Percentiles rank a stretch among this genome's conserved stretches.
Conservation (phyloP, 805 yeast species). For the Alloascoidea hylecoeti region DNA sequence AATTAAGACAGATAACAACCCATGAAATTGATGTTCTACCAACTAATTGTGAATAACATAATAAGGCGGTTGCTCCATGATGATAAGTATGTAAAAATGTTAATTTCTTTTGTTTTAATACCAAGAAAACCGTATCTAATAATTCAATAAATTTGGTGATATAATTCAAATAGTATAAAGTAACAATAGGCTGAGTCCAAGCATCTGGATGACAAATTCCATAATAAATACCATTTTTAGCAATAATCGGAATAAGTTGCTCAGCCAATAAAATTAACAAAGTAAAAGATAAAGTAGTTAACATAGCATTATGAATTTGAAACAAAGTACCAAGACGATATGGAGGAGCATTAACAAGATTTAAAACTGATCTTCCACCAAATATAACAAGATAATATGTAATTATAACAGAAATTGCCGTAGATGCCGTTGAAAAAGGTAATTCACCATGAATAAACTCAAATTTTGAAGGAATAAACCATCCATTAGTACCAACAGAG, state of each 20-base stretch:
- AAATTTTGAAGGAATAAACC: constrained; percentile 51
- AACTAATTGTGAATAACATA: constrained; percentile 85
- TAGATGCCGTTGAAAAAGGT: constrained; percentile 39
- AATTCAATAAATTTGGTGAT: constrained; percentile 82
- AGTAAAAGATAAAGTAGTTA: constrained; percentile 54
- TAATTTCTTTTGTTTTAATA: constrained; percentile 80
- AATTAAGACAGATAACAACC: constrained; percentile 85
- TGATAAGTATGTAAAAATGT: constrained; percentile 93
- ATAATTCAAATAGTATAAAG: constrained; percentile 83
- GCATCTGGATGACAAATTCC: constrained; percentile 70
- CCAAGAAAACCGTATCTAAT: constrained; percentile 83
- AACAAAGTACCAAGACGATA: constrained; percentile 57
- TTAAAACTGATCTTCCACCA: constrained; percentile 65
- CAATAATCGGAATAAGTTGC: constrained; percentile 72
- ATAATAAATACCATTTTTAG: constrained; percentile 62
- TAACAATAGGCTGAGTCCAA: constrained; percentile 74
- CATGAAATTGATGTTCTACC: constrained; percentile 88
- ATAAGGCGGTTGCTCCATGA: constrained; percentile 94
- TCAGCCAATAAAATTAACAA: constrained; percentile 64
- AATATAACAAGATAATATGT: constrained; percentile 71
- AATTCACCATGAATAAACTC: constrained; percentile 51
- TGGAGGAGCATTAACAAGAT: constrained; percentile 13
- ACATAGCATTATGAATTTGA: constrained; percentile 71
- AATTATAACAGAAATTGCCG: constrained; percentile 42
- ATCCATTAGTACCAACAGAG: constrained; percentile 28